These are phyloP conservation scores for Puccinia polysora DNA, from an alignment of 1,284 basidiomycete genomes.

Conservation along the genomic window DNA sequence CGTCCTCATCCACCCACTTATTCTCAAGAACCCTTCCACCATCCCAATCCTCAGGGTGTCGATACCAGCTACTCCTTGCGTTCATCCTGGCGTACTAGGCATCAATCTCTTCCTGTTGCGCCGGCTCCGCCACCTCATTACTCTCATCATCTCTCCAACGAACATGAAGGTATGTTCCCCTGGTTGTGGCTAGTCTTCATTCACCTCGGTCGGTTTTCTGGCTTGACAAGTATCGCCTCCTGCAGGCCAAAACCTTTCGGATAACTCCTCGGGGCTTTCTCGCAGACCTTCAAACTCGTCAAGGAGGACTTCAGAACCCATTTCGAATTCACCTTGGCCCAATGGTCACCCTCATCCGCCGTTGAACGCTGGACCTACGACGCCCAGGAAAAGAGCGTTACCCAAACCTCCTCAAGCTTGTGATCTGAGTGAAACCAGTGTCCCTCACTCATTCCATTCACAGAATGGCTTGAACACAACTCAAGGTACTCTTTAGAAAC, in stretches of 20 bases:
- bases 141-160: neutral
- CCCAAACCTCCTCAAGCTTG: constrained; percentile 23
- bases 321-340: neutral
- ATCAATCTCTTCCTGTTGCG: constrained; percentile 34
- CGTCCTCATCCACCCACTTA: neutral
- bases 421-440: neutral
- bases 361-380: neutral
- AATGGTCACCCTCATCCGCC: neutral
- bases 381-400: constrained; percentile 23
- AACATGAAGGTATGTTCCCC: constrained; percentile 9
- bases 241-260: neutral
- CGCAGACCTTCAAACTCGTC: constrained; percentile 9
- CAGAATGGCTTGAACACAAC: neutral
- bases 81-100: constrained; percentile 17
- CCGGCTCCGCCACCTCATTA: constrained; percentile 14
- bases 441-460: neutral
- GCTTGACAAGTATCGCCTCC: neutral
- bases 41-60: neutral
- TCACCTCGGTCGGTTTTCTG: neutral
- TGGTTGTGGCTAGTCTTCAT: too few relatives aligned
- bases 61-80: neutral
- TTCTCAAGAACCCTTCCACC: constrained; percentile 1
- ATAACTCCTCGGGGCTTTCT: neutral
- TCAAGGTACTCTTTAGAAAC: constrained; percentile 1
- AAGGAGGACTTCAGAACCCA: constrained; percentile 23